Evolutionary conservation across 2,329 filamentous ascomycete species (phyloP).

Genomic region (Penicillium sumatraense): DNA sequence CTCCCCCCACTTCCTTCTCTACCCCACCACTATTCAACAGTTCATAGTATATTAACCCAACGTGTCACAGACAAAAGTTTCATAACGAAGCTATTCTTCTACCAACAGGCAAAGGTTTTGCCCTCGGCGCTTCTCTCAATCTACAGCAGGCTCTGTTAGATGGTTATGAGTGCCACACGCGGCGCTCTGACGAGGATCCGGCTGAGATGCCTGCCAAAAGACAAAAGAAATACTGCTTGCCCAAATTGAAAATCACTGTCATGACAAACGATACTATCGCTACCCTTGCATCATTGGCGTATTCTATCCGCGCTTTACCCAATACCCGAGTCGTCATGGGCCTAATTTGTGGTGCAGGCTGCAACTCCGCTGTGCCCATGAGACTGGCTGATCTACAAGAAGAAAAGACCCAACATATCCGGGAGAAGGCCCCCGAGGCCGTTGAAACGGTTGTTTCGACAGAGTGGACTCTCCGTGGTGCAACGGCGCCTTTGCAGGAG

Average conservation of each 20-base stretch:
- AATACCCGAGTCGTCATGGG: constrained; percentile 72
- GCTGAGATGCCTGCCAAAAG: constrained; percentile 30
- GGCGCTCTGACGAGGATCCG: constrained; percentile 31
- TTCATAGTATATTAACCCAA: constrained; percentile 8
- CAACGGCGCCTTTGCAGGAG: constrained; percentile 65
- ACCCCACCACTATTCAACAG: neutral
- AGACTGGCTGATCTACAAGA: constrained; percentile 63
- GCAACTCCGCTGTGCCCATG: constrained; percentile 76
- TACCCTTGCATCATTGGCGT: constrained; percentile 76
- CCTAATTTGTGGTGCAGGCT: constrained; percentile 76
- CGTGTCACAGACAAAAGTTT: constrained; percentile 49
- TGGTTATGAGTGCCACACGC: constrained; percentile 49
- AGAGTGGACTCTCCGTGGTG: constrained; percentile 77
- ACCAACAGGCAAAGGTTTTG: constrained; percentile 59
- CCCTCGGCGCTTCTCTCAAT: constrained; percentile 39
- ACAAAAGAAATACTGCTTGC: constrained; percentile 51
- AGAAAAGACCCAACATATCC: constrained; percentile 59
- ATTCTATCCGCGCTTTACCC: constrained; percentile 62
- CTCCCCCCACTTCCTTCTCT: too few relatives aligned
- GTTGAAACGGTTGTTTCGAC: constrained; percentile 73
- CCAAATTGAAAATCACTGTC: constrained; percentile 68
- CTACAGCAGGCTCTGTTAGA: constrained; percentile 39
- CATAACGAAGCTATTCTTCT: constrained; percentile 57
- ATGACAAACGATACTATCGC: constrained; percentile 81
- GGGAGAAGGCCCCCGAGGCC: constrained; percentile 51